phyloP scores from a whole-genome alignment of 2,329 filamentous ascomycete species.

The Colletotrichum higginsianum region DNA sequence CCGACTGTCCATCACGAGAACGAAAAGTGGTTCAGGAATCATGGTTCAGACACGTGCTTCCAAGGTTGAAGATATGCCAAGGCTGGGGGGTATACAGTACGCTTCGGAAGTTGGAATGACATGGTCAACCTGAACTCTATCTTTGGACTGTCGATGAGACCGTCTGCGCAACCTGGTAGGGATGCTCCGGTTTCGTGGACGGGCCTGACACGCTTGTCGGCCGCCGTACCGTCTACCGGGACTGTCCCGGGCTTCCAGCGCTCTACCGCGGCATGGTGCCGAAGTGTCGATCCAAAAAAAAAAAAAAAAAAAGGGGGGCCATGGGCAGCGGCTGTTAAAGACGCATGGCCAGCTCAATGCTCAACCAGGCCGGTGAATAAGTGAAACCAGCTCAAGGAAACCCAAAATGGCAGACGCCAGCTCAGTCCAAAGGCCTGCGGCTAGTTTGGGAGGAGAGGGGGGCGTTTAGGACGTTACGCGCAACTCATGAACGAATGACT shows the following conservation, averaged over 20 bases:
- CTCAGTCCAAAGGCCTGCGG: conserved; percentile 12
- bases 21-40: conserved; percentile 20
- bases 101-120: conserved; percentile 14
- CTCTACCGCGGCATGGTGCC: conserved; percentile 29
- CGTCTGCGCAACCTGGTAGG: conserved; percentile 17
- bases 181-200: conserved; percentile 8
- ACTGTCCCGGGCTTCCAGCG: conserved; percentile 28
- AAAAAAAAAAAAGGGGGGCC: too few relatives aligned
- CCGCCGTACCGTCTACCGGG: conserved; percentile 9
- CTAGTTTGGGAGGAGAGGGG: background rate
- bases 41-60: background rate
- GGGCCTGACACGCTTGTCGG: conserved; percentile 17
- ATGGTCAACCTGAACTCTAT: conserved; percentile 23
- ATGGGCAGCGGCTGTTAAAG: conserved; percentile 30
- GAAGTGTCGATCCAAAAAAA: conserved; percentile 27
- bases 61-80: background rate
- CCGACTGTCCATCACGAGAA: conserved; percentile 1
- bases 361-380: conserved; percentile 17
- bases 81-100: background rate
- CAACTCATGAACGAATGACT: background rate
- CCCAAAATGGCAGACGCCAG: conserved; percentile 23
- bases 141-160: conserved; percentile 16
- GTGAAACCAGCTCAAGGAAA: conserved; percentile 28
- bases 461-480: conserved; percentile 16
- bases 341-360: conserved; percentile 23